phyloP scores from a whole-genome alignment of 352 stramenopile species.

The Phytophthora tubulina region DNA sequence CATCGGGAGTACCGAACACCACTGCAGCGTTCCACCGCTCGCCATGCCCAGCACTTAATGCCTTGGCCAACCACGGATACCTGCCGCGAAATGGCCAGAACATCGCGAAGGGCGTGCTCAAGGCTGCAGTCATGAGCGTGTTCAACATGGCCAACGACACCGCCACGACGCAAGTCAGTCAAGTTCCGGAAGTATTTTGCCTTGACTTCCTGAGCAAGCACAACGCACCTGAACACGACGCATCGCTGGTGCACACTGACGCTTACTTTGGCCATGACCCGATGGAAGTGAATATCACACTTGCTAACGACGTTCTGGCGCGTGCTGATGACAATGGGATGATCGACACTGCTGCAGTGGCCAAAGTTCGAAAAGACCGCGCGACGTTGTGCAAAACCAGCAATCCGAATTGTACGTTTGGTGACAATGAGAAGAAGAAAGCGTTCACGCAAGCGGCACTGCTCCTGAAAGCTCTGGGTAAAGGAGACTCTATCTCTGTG shows the following conservation, averaged over 20 bases:
- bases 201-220: slow-evolving; percentile 50
- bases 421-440: slow-evolving; percentile 30
- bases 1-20: slow-evolving; percentile 37
- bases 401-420: slow-evolving; percentile 44
- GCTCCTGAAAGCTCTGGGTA: slow-evolving; percentile 38
- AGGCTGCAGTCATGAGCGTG: slow-evolving; percentile 39
- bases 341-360: slow-evolving; percentile 37
- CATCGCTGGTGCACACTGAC: slow-evolving; percentile 48
- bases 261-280: slow-evolving; percentile 43
- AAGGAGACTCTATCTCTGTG: slow-evolving; percentile 33
- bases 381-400: slow-evolving; percentile 28
- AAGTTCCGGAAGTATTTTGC: slow-evolving; percentile 29
- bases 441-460: slow-evolving; percentile 45
- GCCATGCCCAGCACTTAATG: slow-evolving; percentile 59
- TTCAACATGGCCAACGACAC: slow-evolving; percentile 45
- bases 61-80: slow-evolving; percentile 60
- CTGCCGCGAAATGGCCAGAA: slow-evolving; percentile 49
- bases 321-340: slow-evolving; percentile 34
- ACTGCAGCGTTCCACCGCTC: slow-evolving; percentile 41
- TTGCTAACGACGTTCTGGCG: slow-evolving; percentile 37
- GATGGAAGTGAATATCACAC: slow-evolving; percentile 34
- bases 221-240: slow-evolving; percentile 51
- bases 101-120: slow-evolving; percentile 31
- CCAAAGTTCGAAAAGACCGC: slow-evolving; percentile 31
- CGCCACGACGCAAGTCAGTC: slow-evolving; percentile 20